Conservation (phyloP, 352 stramenopile genomes). For the Saprolegnia parasitica region DNA sequence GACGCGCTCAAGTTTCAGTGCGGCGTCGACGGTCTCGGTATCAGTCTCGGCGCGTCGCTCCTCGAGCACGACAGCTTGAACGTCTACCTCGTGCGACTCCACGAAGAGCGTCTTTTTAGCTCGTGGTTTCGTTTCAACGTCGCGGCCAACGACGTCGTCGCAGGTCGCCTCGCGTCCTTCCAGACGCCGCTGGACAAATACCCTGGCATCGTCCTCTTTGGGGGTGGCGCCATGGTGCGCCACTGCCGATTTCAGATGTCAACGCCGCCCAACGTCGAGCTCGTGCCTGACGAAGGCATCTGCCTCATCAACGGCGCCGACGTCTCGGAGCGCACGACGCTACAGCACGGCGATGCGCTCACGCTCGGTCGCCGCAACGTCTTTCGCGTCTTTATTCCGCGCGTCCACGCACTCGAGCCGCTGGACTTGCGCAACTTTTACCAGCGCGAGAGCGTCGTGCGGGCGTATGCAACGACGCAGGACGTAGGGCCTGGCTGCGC, state of each 20-base stretch:
- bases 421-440: not conserved
- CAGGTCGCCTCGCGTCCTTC: not conserved
- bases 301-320: slow-evolving; percentile 6
- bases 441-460: not conserved
- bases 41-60: slow-evolving; percentile 3
- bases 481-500: slow-evolving; percentile 6
- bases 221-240: not conserved
- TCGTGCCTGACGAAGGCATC: not conserved
- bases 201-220: slow-evolving; percentile 18
- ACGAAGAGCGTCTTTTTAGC: slow-evolving; percentile 24
- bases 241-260: slow-evolving; percentile 11
- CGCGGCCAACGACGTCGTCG: slow-evolving; percentile 11
- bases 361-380: slow-evolving; percentile 25
- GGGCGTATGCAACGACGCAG: not conserved
- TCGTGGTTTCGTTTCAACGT: slow-evolving; percentile 14
- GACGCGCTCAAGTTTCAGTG: slow-evolving; percentile 26
- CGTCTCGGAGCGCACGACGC: not conserved
- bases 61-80: slow-evolving; percentile 7
- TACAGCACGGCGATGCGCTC: slow-evolving; percentile 21
- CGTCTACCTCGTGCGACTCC: slow-evolving; percentile 23
- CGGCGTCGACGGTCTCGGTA: slow-evolving; percentile 6
- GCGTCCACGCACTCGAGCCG: not conserved
- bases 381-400: slow-evolving; percentile 23
- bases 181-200: not conserved
- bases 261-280: not conserved